Evolutionary conservation across 257 asterid species (phyloP), one percentile per base, ranked within the genome.

Genomic region (Nicotiana noctiflora): DNA sequence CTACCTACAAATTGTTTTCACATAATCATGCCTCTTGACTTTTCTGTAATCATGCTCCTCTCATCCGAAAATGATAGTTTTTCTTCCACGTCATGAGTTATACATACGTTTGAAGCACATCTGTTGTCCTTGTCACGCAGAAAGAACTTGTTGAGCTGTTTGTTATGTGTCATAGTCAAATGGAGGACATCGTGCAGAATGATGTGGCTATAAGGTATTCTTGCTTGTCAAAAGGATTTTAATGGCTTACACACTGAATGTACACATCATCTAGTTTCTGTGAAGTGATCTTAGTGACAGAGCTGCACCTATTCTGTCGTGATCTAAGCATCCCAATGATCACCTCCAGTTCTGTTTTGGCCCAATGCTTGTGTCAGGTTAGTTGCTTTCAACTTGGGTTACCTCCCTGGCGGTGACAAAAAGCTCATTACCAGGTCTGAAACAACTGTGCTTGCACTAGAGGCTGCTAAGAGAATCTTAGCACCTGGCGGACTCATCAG

Each of bases 371-470:
- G 56, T 49, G 82, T 76, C 76, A 94, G 99, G 89, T 85, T 95
- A 84, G 98, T 92, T 37, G 99, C 93, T 32, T 95, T 95, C 97
- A 92, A 93, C 87, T 85, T 95, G 93, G 99, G 99, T 8, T 95
- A 93, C 89, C 93, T 93, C 81, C 99, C 99, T 4, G 98, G 99
- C 80, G 94, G 97, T 40, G 89, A 89, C 88, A 95, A 92, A 85
- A 86, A 83, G 88, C 78, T 92, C 19, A 89, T 89, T 82, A 92
- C 97, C 0, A 86, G 83, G 86, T 80, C 93, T 0, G 91, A 88
- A 56, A 92, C 98, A 13, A 95, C 98, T 11, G 52, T 89, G 70
- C 90, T 83, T 80, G 99, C 99, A 80, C 81, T 95, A 46, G 89
- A 92, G 86, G 94, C 93, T 70, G 93, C 98, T 80, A 85, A 87